Percentiles rank a stretch among this genome's conserved stretches.
Conservation (phyloP, 2,329 filamentous ascomycete species). For the Ophiocordyceps camponoti-rufipedis region DNA sequence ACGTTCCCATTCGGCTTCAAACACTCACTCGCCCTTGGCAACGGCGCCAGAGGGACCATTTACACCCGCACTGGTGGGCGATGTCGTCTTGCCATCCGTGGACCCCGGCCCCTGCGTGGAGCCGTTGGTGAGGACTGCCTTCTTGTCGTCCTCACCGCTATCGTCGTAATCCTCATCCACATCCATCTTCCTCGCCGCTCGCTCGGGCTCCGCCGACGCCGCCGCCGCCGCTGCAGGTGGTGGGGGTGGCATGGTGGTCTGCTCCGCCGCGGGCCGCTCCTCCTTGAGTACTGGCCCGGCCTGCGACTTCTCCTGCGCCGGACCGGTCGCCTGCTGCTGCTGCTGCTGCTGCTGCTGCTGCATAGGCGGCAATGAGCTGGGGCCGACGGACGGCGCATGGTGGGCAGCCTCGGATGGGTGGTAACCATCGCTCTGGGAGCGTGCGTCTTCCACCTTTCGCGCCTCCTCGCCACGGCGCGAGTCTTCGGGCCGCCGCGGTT, state of each 20-base stretch:
- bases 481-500: constrained; percentile 47
- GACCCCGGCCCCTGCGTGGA: constrained; percentile 28
- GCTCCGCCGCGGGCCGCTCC: constrained; percentile 31
- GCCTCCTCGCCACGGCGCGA: constrained; percentile 40
- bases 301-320: constrained; percentile 27
- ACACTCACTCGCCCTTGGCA: constrained; percentile 26
- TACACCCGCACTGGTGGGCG: constrained; percentile 27
- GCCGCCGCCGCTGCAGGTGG: constrained; percentile 23
- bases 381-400: constrained; percentile 37
- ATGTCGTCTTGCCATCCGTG: constrained; percentile 30
- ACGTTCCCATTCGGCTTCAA: neutral
- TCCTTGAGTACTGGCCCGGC: constrained; percentile 28
- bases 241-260: constrained; percentile 24
- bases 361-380: constrained; percentile 42
- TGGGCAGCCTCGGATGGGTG: constrained; percentile 88
- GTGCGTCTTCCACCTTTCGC: constrained; percentile 39
- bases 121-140: constrained; percentile 24
- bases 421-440: constrained; percentile 60
- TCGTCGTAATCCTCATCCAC: constrained; percentile 97
- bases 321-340: constrained; percentile 26
- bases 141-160: constrained; percentile 72
- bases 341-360: constrained; percentile 14
- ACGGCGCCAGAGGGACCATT: constrained; percentile 17
- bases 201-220: constrained; percentile 50
- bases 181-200: constrained; percentile 84